Evolutionary conservation across 2,329 filamentous ascomycete genomes (phyloP), one percentile per base, ranked within the genome.

Genomic region (Diplodia sapinea): DNA sequence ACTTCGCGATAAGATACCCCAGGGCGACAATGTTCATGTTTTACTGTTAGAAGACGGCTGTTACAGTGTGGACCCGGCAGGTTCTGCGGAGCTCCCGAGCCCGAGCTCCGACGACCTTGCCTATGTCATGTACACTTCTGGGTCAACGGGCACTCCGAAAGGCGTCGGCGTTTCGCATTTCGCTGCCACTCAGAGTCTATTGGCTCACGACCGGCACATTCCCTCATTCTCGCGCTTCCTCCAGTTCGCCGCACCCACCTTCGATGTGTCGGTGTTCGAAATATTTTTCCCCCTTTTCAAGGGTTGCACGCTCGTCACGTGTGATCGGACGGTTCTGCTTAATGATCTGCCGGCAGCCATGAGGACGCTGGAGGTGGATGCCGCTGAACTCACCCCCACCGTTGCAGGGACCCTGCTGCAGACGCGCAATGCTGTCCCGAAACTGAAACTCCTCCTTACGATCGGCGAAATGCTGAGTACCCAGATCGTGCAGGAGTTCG

Each of bases 211-310:
- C 73, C 84, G 82, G 56, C 88, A 94, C 72, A 89, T 97, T 50
- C 94, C 94, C 2, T 49, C 65, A 0, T 97, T 97, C 74, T 82
- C 83, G 17, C 87, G 93, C 55, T 97, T 97, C 76, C 85, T 97
- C 0, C 94, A 97, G 76, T 97, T 97, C 77, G 94, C 94, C 4
- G 90, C 93, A 3, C 92, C 94, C 0, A 97, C 93, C 0, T 97
- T 97, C 75, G 94, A 97, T 77, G 94, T 97, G 8, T 96, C 92
- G 0, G 90, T 97, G 6, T 97, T 97, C 76, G 94, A 97, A 76
- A 94, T 96, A 7, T 97, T 97, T 83, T 97, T 97, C 71, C 91
- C 94, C 0, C 81, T 94, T 17, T 90, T 89, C 70, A 84, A 92
- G 68, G 91, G 91, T 2, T 82, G 82, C 26, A 96, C 92, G 0